These are phyloP conservation scores for Hagleromyces aurorensis DNA, from an alignment of 805 yeast species.

Conservation along the genomic window DNA sequence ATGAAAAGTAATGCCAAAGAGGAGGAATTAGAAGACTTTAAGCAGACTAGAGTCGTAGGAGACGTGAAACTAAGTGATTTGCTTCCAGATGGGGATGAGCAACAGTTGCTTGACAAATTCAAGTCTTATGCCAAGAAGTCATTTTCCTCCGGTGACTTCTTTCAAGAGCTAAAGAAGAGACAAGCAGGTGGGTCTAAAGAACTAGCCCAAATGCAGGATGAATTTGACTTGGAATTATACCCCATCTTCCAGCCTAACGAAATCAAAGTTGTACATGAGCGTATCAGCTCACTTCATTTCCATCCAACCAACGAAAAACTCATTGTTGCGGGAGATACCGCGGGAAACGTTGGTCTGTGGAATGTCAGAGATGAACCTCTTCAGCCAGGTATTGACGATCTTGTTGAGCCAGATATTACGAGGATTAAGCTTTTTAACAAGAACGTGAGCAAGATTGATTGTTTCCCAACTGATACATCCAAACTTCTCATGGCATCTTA, in stretches of 20 bases:
- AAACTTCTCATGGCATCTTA: slow-evolving; percentile 67
- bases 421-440: slow-evolving; percentile 70
- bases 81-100: slow-evolving; percentile 35
- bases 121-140: slow-evolving; percentile 25
- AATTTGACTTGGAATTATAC: slow-evolving; percentile 45
- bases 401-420: slow-evolving; percentile 44
- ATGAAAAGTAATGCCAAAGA: slow-evolving; percentile 22
- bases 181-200: slow-evolving; percentile 32
- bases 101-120: slow-evolving; percentile 26
- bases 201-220: slow-evolving; percentile 43
- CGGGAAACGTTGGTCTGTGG: slow-evolving; percentile 88
- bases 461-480: slow-evolving; percentile 42
- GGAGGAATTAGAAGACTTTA: slow-evolving; percentile 40
- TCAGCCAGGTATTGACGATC: slow-evolving; percentile 32
- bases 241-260: slow-evolving; percentile 59
- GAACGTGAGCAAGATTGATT: slow-evolving; percentile 55
- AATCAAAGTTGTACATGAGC: slow-evolving; percentile 55
- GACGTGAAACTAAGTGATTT: slow-evolving; percentile 58
- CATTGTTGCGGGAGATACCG: slow-evolving; percentile 79
- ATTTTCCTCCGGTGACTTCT: slow-evolving; percentile 66
- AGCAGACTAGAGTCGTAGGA: slow-evolving; percentile 54
- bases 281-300: slow-evolving; percentile 66
- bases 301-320: slow-evolving; percentile 70
- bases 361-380: slow-evolving; percentile 40
- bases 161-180: slow-evolving; percentile 40